Percentiles rank a stretch among this genome's conserved stretches.
Conservation (phyloP, 345 rosid genomes). For the Salix suchowensis region DNA sequence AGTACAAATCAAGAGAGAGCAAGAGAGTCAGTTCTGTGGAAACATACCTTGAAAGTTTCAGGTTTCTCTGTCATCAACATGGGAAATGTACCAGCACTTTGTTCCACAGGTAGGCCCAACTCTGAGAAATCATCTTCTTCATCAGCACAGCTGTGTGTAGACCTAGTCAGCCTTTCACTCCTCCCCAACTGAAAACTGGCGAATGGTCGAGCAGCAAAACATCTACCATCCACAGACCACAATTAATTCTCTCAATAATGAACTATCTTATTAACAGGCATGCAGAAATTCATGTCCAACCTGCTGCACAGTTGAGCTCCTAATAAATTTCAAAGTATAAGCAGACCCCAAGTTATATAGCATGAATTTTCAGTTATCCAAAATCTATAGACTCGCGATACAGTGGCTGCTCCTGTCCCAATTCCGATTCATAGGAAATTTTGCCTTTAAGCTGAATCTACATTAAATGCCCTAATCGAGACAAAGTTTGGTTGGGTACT, state of each 20-base stretch:
- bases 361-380: too few relatives aligned
- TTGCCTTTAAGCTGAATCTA: too few relatives aligned
- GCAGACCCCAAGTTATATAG: too few relatives aligned
- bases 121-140: slow-evolving; percentile 23
- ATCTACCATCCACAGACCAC: slow-evolving; percentile 4
- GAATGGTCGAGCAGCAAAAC: background rate
- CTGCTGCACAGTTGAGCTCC: too few relatives aligned
- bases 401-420: too few relatives aligned
- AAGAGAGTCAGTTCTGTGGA: background rate
- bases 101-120: slow-evolving; percentile 15
- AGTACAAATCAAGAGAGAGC: background rate
- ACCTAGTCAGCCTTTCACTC: slow-evolving; percentile 13
- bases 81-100: background rate
- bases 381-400: too few relatives aligned
- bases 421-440: too few relatives aligned
- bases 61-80: slow-evolving; percentile 21
- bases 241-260: background rate
- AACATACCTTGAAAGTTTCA: slow-evolving; percentile 13
- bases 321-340: too few relatives aligned
- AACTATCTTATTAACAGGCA: background rate
- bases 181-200: slow-evolving; percentile 7
- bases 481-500: too few relatives aligned
- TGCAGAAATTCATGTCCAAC: too few relatives aligned
- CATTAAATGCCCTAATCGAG: too few relatives aligned
- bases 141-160: background rate